phyloP scores from a whole-genome alignment of 768 basidiomycete genomes.

The Suillus subaureus region DNA sequence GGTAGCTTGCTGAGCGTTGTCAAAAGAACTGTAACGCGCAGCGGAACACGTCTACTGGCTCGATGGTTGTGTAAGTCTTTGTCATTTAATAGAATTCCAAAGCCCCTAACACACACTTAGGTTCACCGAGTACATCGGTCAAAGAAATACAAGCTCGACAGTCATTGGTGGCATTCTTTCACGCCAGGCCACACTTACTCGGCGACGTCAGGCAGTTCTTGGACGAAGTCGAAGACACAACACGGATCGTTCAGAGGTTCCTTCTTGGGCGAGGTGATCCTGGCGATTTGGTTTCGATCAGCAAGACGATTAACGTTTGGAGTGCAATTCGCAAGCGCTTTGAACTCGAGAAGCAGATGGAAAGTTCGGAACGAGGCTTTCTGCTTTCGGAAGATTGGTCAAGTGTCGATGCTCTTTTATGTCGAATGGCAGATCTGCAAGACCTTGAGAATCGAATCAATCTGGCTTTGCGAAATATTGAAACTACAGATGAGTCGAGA shows the following conservation, averaged over 20 bases:
- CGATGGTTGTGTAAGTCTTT: slow-evolving; percentile 72
- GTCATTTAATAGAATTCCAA: background rate
- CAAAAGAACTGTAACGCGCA: slow-evolving; percentile 75
- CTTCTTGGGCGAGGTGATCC: slow-evolving; percentile 66
- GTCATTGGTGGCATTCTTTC: slow-evolving; percentile 74
- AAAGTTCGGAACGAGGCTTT: slow-evolving; percentile 33
- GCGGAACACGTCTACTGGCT: slow-evolving; percentile 74
- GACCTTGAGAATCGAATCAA: slow-evolving; percentile 60
- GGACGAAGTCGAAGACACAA: slow-evolving; percentile 64
- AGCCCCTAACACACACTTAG: slow-evolving; percentile 40
- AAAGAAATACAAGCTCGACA: slow-evolving; percentile 74
- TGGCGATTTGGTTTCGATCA: slow-evolving; percentile 66
- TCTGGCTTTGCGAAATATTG: slow-evolving; percentile 42
- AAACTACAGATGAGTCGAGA: slow-evolving; percentile 19
- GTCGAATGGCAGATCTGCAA: slow-evolving; percentile 51
- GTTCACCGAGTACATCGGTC: slow-evolving; percentile 81
- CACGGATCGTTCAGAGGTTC: slow-evolving; percentile 79
- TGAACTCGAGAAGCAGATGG: slow-evolving; percentile 57
- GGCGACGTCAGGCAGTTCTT: slow-evolving; percentile 62
- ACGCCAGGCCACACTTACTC: slow-evolving; percentile 59
- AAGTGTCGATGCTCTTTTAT: slow-evolving; percentile 54
- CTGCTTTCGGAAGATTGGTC: slow-evolving; percentile 50
- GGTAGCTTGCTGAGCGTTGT: slow-evolving; percentile 77
- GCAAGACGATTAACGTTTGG: slow-evolving; percentile 65
- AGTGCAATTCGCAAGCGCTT: slow-evolving; percentile 50